Evolutionary conservation across 257 asterid genomes (phyloP).

Genomic region (Gentiana straminea): DNA sequence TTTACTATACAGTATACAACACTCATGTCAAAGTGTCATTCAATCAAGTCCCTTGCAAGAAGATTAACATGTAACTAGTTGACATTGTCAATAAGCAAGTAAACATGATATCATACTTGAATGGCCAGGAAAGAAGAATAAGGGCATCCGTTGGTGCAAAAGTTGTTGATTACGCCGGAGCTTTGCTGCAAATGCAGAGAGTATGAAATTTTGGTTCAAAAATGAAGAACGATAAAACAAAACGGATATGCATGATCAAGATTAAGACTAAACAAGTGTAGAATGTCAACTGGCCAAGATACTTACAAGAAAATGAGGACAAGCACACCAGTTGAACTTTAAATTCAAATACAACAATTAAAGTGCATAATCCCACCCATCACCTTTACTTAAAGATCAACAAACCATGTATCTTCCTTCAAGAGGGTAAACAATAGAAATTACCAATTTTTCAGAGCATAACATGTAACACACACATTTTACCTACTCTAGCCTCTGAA

Average conservation of each 20-base stretch:
- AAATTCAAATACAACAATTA: too few species aligned
- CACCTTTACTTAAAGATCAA: too few species aligned
- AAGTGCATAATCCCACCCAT: too few species aligned
- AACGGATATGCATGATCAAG: background rate
- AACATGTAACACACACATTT: background rate
- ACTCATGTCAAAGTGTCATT: too few species aligned
- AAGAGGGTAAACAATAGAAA: background rate
- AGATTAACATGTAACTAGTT: too few species aligned
- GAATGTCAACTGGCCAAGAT: background rate
- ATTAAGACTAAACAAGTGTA: background rate
- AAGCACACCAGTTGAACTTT: too few species aligned
- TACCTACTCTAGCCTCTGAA: background rate
- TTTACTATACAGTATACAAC: too few species aligned
- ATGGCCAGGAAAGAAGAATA: conserved; percentile 64
- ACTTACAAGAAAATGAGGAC: too few species aligned
- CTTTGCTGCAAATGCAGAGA: conserved; percentile 45
- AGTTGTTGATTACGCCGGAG: conserved; percentile 65
- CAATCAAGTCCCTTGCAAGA: too few species aligned
- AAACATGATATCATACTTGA: conserved; percentile 42
- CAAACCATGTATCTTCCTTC: background rate
- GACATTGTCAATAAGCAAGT: too few species aligned
- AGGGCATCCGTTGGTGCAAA: conserved; percentile 81
- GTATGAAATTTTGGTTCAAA: background rate
- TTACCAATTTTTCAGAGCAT: background rate
- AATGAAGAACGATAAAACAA: too few species aligned